Evolutionary conservation across 108 stramenopile species (phyloP), one percentile per base, ranked within the genome.

Genomic region (Nitzschia sp.): DNA sequence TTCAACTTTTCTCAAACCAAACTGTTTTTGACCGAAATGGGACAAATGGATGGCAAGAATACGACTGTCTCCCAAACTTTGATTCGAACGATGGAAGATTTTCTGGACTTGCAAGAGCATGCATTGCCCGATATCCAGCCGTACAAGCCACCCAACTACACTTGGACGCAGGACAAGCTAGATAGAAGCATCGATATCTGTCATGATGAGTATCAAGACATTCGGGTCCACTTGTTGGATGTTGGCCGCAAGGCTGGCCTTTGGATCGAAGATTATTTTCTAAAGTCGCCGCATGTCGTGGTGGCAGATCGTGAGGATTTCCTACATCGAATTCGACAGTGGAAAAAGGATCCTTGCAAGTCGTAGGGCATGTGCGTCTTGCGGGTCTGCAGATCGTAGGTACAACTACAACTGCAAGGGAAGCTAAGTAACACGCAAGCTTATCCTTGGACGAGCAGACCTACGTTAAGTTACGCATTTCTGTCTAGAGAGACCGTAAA

Each of bases 21-120:
- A 18, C 64, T 65, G 1, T 65, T 65, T 65, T 49, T 65, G 64
- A 65, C 48, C 28, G 64, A 65, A 42, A 65, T 65, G 9, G 64
- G 64, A 49, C 64, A 65, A 31, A 48, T 65, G 18, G 64, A 65
- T 27, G 27, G 64, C 18, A 47, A 26, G 38, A 42, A 42, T 42
- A 42, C 9, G 38, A 42, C 38, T 13, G 13, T 42, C 6, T 42
- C 38, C 9, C 9, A 42, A 9, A 13, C 9, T 9, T 42, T 42
- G 38, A 42, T 42, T 13, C 38, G 38, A 13, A 13, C 6, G 6
- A 42, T 42, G 6, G 38, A 42, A 42, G 9, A 9, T 9, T 42
- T 42, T 13, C 13, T 42, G 38, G 38, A 42, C 38, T 42, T 42
- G 38, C 9, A 42, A 42, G 38, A 42, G 13, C 38, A 42, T 42